A percentile compares a stretch with the other conserved stretches of the same genome.
These are phyloP conservation scores for Vinca minor DNA, from an alignment of 257 asterid genomes.

Conservation along the genomic window DNA sequence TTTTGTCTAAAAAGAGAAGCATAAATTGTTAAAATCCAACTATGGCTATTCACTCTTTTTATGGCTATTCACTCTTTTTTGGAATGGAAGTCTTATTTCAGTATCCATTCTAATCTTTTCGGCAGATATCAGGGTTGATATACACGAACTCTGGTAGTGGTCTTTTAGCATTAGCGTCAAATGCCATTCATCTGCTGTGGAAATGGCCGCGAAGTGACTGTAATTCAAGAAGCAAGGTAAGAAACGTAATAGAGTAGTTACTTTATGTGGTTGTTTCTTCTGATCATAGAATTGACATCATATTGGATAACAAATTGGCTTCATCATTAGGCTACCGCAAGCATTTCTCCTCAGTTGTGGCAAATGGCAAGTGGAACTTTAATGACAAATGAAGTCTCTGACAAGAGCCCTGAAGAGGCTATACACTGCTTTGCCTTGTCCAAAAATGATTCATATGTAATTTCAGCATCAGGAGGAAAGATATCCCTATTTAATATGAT, in stretches of 20 bases:
- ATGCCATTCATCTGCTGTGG: slow-evolving; percentile 90
- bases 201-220: slow-evolving; percentile 92
- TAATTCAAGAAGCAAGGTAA: slow-evolving; percentile 75
- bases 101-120: slow-evolving; percentile 4
- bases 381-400: slow-evolving; percentile 44
- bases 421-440: slow-evolving; percentile 54
- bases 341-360: slow-evolving; percentile 44
- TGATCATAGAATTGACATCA: not conserved
- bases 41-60: no score
- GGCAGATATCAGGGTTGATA: slow-evolving; percentile 74
- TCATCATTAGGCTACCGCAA: slow-evolving; percentile 36
- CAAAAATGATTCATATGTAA: slow-evolving; percentile 52
- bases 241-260: not conserved
- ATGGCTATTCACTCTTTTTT: no score
- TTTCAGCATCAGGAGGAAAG: slow-evolving; percentile 64
- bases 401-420: slow-evolving; percentile 42
- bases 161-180: slow-evolving; percentile 76
- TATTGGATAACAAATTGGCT: slow-evolving; percentile 1
- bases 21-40: no score
- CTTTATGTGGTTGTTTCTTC: not conserved
- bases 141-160: slow-evolving; percentile 83
- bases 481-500: slow-evolving; percentile 56
- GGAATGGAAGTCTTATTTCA: no score
- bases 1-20: no score
- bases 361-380: slow-evolving; percentile 49